Base-by-base conservation (phyloP, 73 alveolate species). In the Tetrahymena thermophila region DNA sequence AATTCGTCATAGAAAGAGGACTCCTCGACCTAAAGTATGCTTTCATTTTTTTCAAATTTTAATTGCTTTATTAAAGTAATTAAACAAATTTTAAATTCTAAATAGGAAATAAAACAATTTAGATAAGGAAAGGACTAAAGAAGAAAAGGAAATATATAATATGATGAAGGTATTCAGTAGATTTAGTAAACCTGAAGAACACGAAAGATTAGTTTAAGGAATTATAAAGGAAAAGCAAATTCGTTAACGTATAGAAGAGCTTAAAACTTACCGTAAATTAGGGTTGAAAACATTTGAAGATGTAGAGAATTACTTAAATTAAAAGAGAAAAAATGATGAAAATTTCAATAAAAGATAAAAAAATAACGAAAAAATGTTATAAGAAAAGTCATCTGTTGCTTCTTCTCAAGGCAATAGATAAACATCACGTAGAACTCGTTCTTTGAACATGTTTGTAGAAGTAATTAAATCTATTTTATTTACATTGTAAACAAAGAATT, bases 1-100 rank as follows among this genome's bases (percentile, higher is more conserved):
- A 99, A 84, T 99, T 98, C 96, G 99, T 99, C 56, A 98, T 98
- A 94, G 99, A 98, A 71, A 97, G 99, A 98, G 99, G 99, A n/a
- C 97, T 98, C 56, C 96, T 97, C 4, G 99, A 98, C 96, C 96
- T 98, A 84, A 98, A 98, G 95, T 95, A 96, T 50, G 28, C 0
- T 50, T 50, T 16, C 71, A 93, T 25, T 85, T 40, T 14, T 37
- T 37, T 21, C 28, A 21, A 10, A 25, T 4, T 40, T 10, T 14
- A 37, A 85, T 14, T n/a, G 11, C 14, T 13, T 10, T 37, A 19
- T 84, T 35, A 19, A 84, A 19, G 50, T 0, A 85, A 17, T 31
- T 85, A 43, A 19, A 0, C 19, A 40, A 85, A 85, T 34, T 23
- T 25, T 85, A n/a, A 21, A 35, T 4, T 10, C 16, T 6, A 31